phyloP scores from a whole-genome alignment of 208 protist genomes.

The Crithidia brevicula region DNA sequence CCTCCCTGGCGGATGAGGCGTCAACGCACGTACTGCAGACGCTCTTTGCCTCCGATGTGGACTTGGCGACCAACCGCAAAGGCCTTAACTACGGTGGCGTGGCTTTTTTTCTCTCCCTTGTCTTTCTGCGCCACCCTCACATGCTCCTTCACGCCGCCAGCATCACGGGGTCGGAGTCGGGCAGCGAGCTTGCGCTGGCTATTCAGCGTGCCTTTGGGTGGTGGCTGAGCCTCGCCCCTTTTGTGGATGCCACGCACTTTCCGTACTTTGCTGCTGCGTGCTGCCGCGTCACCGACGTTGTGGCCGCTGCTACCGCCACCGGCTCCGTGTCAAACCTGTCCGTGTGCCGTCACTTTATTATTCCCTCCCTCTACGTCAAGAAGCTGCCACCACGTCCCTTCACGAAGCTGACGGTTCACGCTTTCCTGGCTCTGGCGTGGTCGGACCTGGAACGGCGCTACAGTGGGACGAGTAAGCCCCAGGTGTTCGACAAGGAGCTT shows the following conservation, averaged over 20 bases:
- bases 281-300: constrained; percentile 13
- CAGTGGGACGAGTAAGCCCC: constrained; percentile 25
- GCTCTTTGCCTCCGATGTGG: constrained; percentile 6
- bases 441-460: constrained; percentile 22
- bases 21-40: constrained; percentile 9
- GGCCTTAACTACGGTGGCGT: constrained; percentile 24
- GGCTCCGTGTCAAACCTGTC: neutral
- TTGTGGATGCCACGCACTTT: constrained; percentile 31
- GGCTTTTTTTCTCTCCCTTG: constrained; percentile 20
- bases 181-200: neutral
- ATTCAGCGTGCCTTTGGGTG: constrained; percentile 35
- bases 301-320: neutral
- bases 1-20: constrained; percentile 10
- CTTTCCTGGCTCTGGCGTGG: constrained; percentile 35
- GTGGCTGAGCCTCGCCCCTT: constrained; percentile 39
- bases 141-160: constrained; percentile 3
- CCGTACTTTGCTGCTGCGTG: constrained; percentile 24
- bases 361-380: constrained; percentile 46
- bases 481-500: constrained; percentile 20
- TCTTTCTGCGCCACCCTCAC: constrained; percentile 21
- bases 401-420: constrained; percentile 5
- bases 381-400: constrained; percentile 25
- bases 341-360: constrained; percentile 28
- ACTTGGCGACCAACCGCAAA: constrained; percentile 17
- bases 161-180: neutral